Evolutionary conservation across 129 eudicot species (phyloP), one percentile per base, ranked within the genome.

Genomic region (Centella asiatica): DNA sequence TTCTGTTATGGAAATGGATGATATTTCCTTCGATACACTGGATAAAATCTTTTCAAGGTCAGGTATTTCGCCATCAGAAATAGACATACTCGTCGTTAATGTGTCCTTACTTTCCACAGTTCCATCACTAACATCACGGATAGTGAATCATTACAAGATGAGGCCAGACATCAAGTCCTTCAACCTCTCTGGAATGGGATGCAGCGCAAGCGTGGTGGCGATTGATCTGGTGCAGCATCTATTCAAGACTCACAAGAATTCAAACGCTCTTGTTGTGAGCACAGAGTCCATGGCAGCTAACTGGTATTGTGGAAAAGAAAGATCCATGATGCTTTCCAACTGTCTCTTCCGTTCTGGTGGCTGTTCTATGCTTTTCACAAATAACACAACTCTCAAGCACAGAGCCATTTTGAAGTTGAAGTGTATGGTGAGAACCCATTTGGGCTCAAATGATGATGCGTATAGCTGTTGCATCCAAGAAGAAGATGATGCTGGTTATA

Each of bases 321-420:
- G 80, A 51, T 83, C 80, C 2, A 79, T 83, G 80, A 83, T 83
- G 76, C 64, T 83, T 1, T 80, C 90, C 0, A 83, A 83, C 53
- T 76, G 80, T 29, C 58, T 83, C 48, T 83, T 83, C 25, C 83
- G 90, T 0, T 65, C 76, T 5, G 83, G 86, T 6, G 90, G 90
- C 19, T 83, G 90, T 65, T 73, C 83, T 2, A 74, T 83, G 80
- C 66, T 83, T 17, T 68, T 83, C 46, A 79, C 90, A 5, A 83
- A 83, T 39, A 66, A 74, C 15, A 23, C 4, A 5, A 31, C 64
- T 25, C 64, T 57, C 19, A 70, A 73, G 52, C 2, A 58, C 17
- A 62, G 44, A 33, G 81, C 78, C 4, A 58, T 76, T 15, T 25
- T 83, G 54, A 76, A 80, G 83, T 69, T 83, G 7, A 83, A 70